Evolutionary conservation across 2,329 filamentous ascomycete species (phyloP).

Genomic region (Neocatenulostroma microsporum): DNA sequence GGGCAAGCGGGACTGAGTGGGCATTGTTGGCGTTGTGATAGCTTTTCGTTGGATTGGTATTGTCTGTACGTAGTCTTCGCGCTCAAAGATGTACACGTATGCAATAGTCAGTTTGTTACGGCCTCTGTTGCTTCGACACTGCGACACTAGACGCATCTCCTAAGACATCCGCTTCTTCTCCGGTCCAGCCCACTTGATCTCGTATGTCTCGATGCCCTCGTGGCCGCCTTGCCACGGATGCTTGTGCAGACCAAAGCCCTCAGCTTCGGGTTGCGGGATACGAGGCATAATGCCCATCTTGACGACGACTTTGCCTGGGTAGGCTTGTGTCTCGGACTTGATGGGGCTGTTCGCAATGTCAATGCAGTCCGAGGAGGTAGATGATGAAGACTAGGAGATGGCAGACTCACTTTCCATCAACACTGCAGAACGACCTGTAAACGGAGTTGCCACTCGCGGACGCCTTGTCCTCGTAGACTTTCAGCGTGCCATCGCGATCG

Average conservation of each 20-base stretch:
- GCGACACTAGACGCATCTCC: no score
- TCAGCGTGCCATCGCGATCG: conserved; percentile 40
- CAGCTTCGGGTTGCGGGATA: conserved; percentile 41
- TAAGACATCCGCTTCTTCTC: conserved; percentile 25
- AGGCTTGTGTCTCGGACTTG: conserved; percentile 36
- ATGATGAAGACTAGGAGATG: no score
- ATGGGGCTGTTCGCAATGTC: conserved; percentile 34
- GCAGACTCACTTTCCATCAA: conserved; percentile 37
- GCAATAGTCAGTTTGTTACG: no score
- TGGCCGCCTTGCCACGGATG: conserved; percentile 39
- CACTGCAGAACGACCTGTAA: conserved; percentile 39
- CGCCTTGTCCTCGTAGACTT: conserved; percentile 37
- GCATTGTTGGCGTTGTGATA: background rate
- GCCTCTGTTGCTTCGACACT: no score
- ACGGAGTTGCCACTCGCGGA: conserved; percentile 43
- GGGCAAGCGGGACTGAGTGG: background rate
- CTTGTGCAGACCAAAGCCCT: conserved; percentile 38
- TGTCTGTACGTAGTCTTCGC: background rate
- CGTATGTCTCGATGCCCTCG: conserved; percentile 32
- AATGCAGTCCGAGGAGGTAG: no score
- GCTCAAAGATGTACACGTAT: background rate
- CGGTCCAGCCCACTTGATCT: conserved; percentile 33
- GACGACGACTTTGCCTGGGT: conserved; percentile 39
- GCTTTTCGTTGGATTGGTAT: background rate
- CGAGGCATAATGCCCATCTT: conserved; percentile 46